Evolutionary conservation across 2,329 filamentous ascomycete species (phyloP).

Genomic region (Knufia petricola): DNA sequence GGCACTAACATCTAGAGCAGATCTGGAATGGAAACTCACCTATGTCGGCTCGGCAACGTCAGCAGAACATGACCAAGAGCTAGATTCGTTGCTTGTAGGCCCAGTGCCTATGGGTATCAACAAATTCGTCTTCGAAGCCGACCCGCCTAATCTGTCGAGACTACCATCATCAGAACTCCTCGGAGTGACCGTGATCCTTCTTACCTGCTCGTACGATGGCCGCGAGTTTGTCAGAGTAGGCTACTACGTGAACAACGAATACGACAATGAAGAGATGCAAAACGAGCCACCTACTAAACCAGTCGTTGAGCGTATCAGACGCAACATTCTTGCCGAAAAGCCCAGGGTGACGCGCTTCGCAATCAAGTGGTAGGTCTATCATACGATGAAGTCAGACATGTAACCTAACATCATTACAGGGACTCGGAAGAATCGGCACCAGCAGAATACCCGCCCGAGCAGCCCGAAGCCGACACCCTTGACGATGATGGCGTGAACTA

Average conservation of each 20-base stretch:
- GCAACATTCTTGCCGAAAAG: constrained; percentile 94
- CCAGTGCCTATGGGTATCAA: constrained; percentile 97
- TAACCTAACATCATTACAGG: constrained; percentile 42
- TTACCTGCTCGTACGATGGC: constrained; percentile 92
- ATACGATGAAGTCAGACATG: neutral
- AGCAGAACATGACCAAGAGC: constrained; percentile 95
- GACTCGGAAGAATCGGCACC: constrained; percentile 96
- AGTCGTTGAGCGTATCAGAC: constrained; percentile 79
- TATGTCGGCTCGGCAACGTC: constrained; percentile 97
- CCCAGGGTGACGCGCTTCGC: constrained; percentile 93
- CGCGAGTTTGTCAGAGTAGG: constrained; percentile 96
- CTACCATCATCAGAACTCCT: constrained; percentile 94
- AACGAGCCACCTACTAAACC: constrained; percentile 87
- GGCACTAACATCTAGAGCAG: constrained; percentile 39
- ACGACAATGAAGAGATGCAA: constrained; percentile 80
- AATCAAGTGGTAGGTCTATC: constrained; percentile 76
- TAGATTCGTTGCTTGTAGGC: constrained; percentile 90
- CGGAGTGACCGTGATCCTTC: constrained; percentile 90
- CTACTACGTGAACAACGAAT: constrained; percentile 99
- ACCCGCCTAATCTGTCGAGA: constrained; percentile 76
- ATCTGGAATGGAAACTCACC: constrained; percentile 98
- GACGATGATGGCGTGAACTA: constrained; percentile 79
- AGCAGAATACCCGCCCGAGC: constrained; percentile 91
- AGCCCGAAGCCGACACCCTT: constrained; percentile 82
- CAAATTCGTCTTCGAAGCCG: constrained; percentile 96